These are phyloP conservation scores for Hericium rajendrae DNA, from an alignment of 768 basidiomycete species.

Conservation along the genomic window DNA sequence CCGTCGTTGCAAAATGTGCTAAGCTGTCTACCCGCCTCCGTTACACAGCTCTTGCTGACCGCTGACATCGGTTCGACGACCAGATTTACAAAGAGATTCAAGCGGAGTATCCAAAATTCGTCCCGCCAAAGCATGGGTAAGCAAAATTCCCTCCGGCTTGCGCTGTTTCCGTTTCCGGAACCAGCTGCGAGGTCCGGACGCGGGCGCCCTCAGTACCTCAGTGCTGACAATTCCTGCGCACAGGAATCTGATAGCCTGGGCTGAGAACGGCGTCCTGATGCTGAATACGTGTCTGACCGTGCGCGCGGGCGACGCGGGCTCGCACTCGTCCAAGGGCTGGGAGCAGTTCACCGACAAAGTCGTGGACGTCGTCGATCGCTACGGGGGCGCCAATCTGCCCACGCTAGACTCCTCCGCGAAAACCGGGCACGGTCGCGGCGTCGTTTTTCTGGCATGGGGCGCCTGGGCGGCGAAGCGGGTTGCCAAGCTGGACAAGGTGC, in stretches of 20 bases:
- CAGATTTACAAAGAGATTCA: conserved; percentile 87
- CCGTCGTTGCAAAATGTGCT: conserved; percentile 75
- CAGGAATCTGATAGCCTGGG: conserved; percentile 77
- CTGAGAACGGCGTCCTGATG: conserved; percentile 78
- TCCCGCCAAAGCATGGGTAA: conserved; percentile 76
- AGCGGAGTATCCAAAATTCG: conserved; percentile 72
- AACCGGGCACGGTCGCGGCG: conserved; percentile 57
- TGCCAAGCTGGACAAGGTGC: conserved; percentile 62
- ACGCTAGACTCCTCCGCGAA: conserved; percentile 23
- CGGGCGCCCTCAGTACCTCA: neutral
- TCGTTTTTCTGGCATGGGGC: conserved; percentile 89
- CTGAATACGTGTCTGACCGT: conserved; percentile 93
- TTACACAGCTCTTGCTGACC: neutral
- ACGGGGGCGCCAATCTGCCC: conserved; percentile 63
- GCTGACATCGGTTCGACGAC: neutral
- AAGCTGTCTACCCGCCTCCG: neutral
- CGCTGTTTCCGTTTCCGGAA: neutral
- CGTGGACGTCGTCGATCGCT: conserved; percentile 65
- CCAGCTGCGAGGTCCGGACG: neutral
- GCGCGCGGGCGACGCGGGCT: conserved; percentile 60
- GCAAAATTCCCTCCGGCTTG: conserved; percentile 18
- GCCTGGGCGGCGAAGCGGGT: conserved; percentile 79
- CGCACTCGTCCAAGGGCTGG: conserved; percentile 85
- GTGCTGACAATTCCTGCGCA: neutral
- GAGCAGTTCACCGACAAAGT: conserved; percentile 83